Evolutionary conservation across 176 grass and related monocot species (phyloP).

Genomic region (Dactylis glomerata): DNA sequence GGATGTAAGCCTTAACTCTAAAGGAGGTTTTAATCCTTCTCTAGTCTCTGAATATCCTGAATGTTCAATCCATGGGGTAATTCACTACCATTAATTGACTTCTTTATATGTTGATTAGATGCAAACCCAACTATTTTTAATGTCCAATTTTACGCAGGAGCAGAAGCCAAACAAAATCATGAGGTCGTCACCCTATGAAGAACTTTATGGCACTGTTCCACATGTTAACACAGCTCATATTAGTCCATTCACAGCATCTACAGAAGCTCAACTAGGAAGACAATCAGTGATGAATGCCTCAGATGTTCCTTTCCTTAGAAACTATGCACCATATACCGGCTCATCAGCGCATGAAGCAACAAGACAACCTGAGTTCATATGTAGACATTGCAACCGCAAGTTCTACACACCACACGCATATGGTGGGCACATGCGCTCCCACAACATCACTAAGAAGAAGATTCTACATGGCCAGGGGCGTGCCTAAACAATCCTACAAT

Average conservation of each 20-base stretch:
- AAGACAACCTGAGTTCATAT: not conserved
- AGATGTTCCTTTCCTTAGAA: not conserved
- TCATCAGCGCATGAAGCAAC: not conserved
- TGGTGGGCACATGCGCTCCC: not conserved
- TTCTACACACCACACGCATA: not conserved
- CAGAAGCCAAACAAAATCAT: not conserved
- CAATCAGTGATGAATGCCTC: not conserved
- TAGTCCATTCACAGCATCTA: not conserved
- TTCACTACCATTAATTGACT: too few relatives aligned
- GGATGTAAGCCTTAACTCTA: too few relatives aligned
- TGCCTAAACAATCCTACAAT: not conserved
- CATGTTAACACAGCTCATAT: not conserved
- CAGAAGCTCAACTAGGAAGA: not conserved
- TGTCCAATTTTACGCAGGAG: not conserved
- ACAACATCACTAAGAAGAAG: not conserved
- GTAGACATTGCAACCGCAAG: not conserved
- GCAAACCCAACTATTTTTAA: not conserved
- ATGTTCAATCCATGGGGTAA: too few relatives aligned
- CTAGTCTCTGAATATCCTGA: too few relatives aligned
- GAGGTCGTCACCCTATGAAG: not conserved
- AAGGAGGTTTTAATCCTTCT: too few relatives aligned
- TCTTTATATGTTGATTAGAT: too few relatives aligned
- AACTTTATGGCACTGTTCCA: not conserved
- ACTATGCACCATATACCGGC: not conserved
- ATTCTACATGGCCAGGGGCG: not conserved